Conservation (phyloP, 106 monocot genomes). For the Triglochin maritima region DNA sequence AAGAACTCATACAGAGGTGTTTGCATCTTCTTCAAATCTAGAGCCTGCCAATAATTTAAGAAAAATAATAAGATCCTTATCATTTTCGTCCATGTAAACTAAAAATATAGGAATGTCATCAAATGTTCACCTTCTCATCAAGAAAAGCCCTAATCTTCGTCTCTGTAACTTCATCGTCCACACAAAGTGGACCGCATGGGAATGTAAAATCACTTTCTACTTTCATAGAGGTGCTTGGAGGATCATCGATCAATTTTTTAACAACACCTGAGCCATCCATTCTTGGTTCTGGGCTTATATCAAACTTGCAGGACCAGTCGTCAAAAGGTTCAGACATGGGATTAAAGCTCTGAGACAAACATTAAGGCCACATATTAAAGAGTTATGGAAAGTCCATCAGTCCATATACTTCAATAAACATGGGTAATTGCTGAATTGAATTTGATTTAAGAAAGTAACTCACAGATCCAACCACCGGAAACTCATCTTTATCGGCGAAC, state of each 20-base stretch:
- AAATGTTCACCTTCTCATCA: conserved; percentile 66
- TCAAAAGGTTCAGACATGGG: conserved; percentile 80
- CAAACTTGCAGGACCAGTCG: conserved; percentile 60
- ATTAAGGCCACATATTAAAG: neutral
- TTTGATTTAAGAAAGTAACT: conserved; percentile 2
- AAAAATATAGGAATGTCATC: no score
- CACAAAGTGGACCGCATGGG: conserved; percentile 38
- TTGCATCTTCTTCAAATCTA: conserved; percentile 93
- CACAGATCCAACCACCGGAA: conserved; percentile 37
- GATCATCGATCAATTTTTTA: conserved; percentile 17
- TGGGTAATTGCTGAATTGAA: neutral
- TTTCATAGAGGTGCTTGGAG: conserved; percentile 1
- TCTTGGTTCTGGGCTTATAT: conserved; percentile 32
- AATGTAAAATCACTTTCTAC: conserved; percentile 45
- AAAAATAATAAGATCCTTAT: neutral
- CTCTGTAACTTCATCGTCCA: conserved; percentile 91
- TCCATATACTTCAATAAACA: neutral
- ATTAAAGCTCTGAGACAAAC: conserved; percentile 59
- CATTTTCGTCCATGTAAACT: no score
- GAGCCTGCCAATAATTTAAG: conserved; percentile 35
- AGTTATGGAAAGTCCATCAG: no score
- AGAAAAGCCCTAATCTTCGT: conserved; percentile 82
- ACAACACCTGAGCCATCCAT: conserved; percentile 12
- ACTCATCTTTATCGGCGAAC: conserved; percentile 35
- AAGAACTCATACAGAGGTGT: conserved; percentile 90